Evolutionary conservation across 192 early-diverging fungal genomes (phyloP).

Genomic region (Coemansia sp.): DNA sequence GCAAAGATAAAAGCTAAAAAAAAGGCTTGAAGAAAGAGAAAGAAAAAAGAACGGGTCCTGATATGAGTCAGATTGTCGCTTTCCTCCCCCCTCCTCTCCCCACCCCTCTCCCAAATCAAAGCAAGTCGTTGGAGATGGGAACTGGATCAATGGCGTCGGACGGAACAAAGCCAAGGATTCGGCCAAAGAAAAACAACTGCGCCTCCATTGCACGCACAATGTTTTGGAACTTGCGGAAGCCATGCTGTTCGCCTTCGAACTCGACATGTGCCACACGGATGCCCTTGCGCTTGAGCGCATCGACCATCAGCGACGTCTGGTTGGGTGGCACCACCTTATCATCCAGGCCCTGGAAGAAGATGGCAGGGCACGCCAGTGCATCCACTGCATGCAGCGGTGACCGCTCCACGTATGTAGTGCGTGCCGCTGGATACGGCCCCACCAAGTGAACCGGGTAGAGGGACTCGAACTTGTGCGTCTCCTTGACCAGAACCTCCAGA

Average conservation of each 20-base stretch:
- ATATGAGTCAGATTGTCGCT: neutral
- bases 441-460: constrained; percentile 63
- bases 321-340: constrained; percentile 77
- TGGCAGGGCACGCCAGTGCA: constrained; percentile 61
- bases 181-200: constrained; percentile 69
- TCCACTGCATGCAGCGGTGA: constrained; percentile 66
- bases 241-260: constrained; percentile 70
- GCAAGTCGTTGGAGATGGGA: constrained; percentile 18
- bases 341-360: constrained; percentile 73
- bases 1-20: neutral
- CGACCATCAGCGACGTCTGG: constrained; percentile 73
- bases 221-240: constrained; percentile 68
- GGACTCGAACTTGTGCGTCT: constrained; percentile 84
- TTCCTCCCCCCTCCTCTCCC: neutral
- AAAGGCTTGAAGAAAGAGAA: neutral
- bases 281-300: constrained; percentile 63
- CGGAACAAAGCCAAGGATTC: constrained; percentile 63
- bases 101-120: neutral
- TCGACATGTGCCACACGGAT: constrained; percentile 60
- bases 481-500: constrained; percentile 62
- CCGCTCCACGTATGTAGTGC: constrained; percentile 59
- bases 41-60: neutral
- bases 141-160: constrained; percentile 54
- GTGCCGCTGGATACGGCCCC: constrained; percentile 60
- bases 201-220: constrained; percentile 63